Percentiles rank a stretch among this genome's conserved stretches.
phyloP scores from a whole-genome alignment of 108 stramenopile genomes.

The Pseudonitzschia delicatissima region DNA sequence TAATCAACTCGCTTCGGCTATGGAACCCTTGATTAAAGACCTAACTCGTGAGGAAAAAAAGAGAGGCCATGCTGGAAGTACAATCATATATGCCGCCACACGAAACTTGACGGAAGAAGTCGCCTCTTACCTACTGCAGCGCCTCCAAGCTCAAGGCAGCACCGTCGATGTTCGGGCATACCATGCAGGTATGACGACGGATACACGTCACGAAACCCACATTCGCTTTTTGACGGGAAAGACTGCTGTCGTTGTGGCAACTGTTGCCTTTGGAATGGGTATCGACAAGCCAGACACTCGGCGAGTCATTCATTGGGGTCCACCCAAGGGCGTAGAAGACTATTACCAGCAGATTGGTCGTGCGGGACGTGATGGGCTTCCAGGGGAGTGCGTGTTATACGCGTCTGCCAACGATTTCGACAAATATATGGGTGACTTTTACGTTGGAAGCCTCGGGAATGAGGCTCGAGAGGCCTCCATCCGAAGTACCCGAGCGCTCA shows the following conservation, averaged over 20 bases:
- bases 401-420: constrained; percentile 61
- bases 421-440: constrained; percentile 71
- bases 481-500: constrained; percentile 52
- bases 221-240: constrained; percentile 76
- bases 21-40: constrained; percentile 29
- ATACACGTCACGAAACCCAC: constrained; percentile 57
- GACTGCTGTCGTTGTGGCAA: constrained; percentile 86
- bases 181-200: constrained; percentile 82
- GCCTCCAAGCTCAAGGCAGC: background rate
- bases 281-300: constrained; percentile 83
- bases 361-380: constrained; percentile 91
- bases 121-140: constrained; percentile 29
- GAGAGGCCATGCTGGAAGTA: constrained; percentile 18
- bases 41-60: constrained; percentile 10
- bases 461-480: constrained; percentile 40
- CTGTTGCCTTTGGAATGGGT: constrained; percentile 98
- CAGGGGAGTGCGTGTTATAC: constrained; percentile 71
- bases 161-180: constrained; percentile 37
- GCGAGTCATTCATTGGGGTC: constrained; percentile 83
- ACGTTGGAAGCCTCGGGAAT: constrained; percentile 47
- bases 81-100: constrained; percentile 82
- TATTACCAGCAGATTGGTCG: constrained; percentile 94
- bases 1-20: constrained; percentile 38
- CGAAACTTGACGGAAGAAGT: constrained; percentile 49
- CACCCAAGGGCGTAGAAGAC: constrained; percentile 91